A percentile compares a stretch with the other conserved stretches of the same genome.
These are phyloP conservation scores for Diaporthe vexans DNA, from an alignment of 2,329 filamentous ascomycete genomes.

Conservation along the genomic window DNA sequence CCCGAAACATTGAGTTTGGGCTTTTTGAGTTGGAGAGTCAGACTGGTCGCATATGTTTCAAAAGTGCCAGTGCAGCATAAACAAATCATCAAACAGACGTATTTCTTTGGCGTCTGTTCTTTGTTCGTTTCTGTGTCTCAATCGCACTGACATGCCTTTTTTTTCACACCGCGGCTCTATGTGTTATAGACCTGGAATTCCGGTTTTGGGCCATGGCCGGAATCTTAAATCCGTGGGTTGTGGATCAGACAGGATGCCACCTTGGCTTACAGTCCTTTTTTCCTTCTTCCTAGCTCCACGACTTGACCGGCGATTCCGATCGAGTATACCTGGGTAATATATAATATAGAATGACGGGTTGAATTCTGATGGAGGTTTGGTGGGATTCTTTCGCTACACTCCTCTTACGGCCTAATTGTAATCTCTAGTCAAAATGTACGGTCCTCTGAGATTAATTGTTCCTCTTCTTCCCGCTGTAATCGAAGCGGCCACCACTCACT, in stretches of 20 bases:
- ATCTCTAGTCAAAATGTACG: slow-evolving; percentile 4
- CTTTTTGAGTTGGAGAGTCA: background rate
- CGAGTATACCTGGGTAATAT: background rate
- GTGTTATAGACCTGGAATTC: background rate
- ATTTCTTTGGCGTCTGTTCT: background rate
- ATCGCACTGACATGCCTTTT: background rate
- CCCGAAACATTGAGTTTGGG: background rate
- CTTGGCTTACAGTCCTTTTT: background rate
- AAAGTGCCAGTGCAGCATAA: background rate
- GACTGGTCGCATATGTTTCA: background rate
- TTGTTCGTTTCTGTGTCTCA: background rate
- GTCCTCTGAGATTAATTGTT: background rate
- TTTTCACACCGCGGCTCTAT: background rate
- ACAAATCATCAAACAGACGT: background rate
- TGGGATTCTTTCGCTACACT: background rate
- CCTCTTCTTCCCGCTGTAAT: slow-evolving; percentile 3
- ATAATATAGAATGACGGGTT: background rate
- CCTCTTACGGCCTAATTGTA: background rate
- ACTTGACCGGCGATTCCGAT: slow-evolving; percentile 5
- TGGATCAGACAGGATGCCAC: slow-evolving; percentile 1
- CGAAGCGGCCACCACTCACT: slow-evolving; percentile 23
- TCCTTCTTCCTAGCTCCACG: slow-evolving; percentile 2
- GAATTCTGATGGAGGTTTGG: background rate
- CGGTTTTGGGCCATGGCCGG: background rate
- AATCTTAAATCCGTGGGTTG: slow-evolving; percentile 19